Conservation (phyloP, 345 rosid species). For the Lagerstroemia speciosa region DNA sequence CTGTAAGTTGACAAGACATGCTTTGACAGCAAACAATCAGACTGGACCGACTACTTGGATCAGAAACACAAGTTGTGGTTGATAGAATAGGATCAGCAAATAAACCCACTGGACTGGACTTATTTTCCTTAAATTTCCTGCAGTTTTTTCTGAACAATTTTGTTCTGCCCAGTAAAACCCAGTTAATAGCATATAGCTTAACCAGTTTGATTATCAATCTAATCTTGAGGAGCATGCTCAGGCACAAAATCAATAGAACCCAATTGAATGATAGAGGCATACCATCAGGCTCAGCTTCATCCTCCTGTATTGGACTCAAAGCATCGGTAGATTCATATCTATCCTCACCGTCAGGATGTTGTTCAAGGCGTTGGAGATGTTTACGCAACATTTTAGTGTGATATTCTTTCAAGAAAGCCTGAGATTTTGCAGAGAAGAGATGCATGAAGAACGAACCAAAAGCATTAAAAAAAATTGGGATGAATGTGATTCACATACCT, state of each 20-base stretch:
- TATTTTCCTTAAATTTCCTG: not conserved
- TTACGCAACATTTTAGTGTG: constrained; percentile 73
- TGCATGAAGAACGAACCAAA: constrained; percentile 8
- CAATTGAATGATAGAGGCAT: constrained; percentile 2
- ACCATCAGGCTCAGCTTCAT: constrained; percentile 43
- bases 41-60: not conserved
- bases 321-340: constrained; percentile 28
- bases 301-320: constrained; percentile 34
- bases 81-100: not conserved
- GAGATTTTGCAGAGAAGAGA: constrained; percentile 15
- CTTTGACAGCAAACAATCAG: not conserved
- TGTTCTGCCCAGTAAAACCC: not conserved
- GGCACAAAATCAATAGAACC: constrained; percentile 2
- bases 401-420: constrained; percentile 93
- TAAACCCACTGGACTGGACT: not conserved
- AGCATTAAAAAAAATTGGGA: not conserved
- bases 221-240: not conserved
- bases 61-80: not conserved
- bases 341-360: constrained; percentile 39
- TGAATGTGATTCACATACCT: constrained; percentile 34
- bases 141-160: not conserved
- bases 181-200: not conserved
- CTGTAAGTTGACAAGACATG: not conserved
- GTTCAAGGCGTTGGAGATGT: constrained; percentile 75
- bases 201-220: not conserved